phyloP scores from a whole-genome alignment of 1,284 basidiomycete genomes.

The Hemileia vastatrix region DNA sequence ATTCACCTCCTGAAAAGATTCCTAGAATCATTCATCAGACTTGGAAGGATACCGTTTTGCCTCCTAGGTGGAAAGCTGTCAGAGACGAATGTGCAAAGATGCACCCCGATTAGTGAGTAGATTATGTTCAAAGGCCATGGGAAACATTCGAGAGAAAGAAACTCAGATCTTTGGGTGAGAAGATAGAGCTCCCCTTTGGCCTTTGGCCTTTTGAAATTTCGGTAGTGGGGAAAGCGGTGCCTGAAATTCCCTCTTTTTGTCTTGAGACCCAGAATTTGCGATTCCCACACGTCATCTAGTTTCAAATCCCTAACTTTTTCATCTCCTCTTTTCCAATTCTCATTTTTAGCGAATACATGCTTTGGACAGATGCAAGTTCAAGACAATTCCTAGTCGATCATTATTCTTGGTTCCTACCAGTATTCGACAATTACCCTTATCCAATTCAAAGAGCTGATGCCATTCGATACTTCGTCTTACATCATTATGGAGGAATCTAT shows the following conservation, averaged over 20 bases:
- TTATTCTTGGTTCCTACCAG: conserved; percentile 85
- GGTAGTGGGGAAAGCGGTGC: too few species aligned
- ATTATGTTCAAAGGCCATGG: too few species aligned
- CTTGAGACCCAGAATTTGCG: too few species aligned
- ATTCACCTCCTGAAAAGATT: conserved; percentile 37
- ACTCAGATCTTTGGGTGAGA: too few species aligned
- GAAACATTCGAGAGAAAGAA: too few species aligned
- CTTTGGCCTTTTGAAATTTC: too few species aligned
- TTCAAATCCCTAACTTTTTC: too few species aligned
- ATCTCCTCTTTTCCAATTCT: too few species aligned
- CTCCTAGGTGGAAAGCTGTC: conserved; percentile 62
- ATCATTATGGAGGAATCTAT: conserved; percentile 91
- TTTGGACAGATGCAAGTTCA: conserved; percentile 89
- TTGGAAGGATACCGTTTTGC: conserved; percentile 85
- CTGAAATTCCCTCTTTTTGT: too few species aligned
- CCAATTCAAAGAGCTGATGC: conserved; percentile 92
- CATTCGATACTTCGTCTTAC: conserved; percentile 94
- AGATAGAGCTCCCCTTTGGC: too few species aligned
- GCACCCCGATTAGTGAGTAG: conserved; percentile 56
- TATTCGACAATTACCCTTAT: conserved; percentile 85
- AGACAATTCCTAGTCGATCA: conserved; percentile 80
- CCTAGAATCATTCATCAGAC: conserved; percentile 96
- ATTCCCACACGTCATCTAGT: too few species aligned
- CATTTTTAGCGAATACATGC: conserved; percentile 61
- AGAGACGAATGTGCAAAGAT: conserved; percentile 45